Conservation (phyloP, 2,329 filamentous ascomycete species). For the Fusarium luffae region DNA sequence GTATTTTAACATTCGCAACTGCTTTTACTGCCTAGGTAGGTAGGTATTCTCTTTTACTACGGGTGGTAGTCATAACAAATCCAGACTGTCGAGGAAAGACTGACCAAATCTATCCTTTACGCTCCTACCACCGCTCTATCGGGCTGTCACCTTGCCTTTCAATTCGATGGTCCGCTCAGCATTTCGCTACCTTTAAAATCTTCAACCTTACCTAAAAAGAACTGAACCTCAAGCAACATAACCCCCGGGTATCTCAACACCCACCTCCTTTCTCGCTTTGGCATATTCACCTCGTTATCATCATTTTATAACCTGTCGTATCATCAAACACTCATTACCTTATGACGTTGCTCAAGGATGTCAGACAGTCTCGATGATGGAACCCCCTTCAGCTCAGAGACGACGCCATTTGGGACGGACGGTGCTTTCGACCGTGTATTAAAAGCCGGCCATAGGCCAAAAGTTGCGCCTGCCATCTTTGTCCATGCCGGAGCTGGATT, state of each 20-base stretch:
- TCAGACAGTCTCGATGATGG: constrained; percentile 45
- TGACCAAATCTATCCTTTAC: neutral
- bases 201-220: constrained; percentile 21
- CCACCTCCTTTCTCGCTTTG: neutral
- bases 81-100: neutral
- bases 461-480: constrained; percentile 78
- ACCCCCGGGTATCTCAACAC: neutral
- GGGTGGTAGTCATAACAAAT: neutral
- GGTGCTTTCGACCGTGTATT: constrained; percentile 56
- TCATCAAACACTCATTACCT: constrained; percentile 5
- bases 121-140: constrained; percentile 3
- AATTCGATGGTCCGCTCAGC: neutral
- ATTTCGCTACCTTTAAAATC: neutral
- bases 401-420: constrained; percentile 58
- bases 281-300: neutral
- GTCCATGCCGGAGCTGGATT: constrained; percentile 96
- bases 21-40: neutral
- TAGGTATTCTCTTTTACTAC: neutral
- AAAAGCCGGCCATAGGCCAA: constrained; percentile 50
- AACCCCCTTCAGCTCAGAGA: constrained; percentile 57
- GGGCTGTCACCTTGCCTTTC: neutral
- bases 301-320: constrained; percentile 1
- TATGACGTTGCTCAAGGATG: constrained; percentile 49
- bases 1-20: neutral
- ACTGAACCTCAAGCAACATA: constrained; percentile 17